These are phyloP conservation scores for Schizothecium vesticola DNA, from an alignment of 495 filamentous ascomycete species.

Conservation along the genomic window DNA sequence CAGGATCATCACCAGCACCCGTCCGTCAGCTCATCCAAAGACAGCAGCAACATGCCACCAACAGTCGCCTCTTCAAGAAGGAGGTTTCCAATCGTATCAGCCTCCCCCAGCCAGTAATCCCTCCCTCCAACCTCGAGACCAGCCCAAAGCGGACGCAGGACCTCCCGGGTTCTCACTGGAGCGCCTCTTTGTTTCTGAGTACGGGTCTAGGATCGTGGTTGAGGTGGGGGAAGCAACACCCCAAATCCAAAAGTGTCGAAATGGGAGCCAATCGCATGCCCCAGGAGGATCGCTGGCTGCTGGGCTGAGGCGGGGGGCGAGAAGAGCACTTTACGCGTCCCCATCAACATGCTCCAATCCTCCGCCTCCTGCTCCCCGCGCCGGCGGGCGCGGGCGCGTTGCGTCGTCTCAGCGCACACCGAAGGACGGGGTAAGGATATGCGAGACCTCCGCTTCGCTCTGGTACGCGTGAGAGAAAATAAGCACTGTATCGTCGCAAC, in stretches of 20 bases:
- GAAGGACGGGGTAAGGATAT: not conserved
- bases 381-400: not conserved
- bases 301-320: not conserved
- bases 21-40: not conserved
- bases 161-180: not conserved
- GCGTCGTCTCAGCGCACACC: not conserved
- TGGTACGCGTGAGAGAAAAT: not conserved
- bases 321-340: constrained; percentile 9
- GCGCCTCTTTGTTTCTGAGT: not conserved
- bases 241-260: not conserved
- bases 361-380: not conserved
- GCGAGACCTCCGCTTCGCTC: not conserved
- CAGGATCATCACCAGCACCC: not conserved
- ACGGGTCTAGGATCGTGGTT: not conserved
- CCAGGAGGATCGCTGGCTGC: not conserved
- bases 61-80: not conserved
- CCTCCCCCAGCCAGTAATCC: not conserved
- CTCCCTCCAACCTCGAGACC: not conserved
- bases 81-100: not conserved
- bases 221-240: not conserved
- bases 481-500: too few species aligned
- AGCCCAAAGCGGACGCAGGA: not conserved
- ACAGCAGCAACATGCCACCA: not conserved
- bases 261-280: not conserved
- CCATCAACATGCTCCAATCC: not conserved